These are phyloP conservation scores for Musa itinerans DNA, from an alignment of 176 grass and related monocot species.

Conservation along the genomic window DNA sequence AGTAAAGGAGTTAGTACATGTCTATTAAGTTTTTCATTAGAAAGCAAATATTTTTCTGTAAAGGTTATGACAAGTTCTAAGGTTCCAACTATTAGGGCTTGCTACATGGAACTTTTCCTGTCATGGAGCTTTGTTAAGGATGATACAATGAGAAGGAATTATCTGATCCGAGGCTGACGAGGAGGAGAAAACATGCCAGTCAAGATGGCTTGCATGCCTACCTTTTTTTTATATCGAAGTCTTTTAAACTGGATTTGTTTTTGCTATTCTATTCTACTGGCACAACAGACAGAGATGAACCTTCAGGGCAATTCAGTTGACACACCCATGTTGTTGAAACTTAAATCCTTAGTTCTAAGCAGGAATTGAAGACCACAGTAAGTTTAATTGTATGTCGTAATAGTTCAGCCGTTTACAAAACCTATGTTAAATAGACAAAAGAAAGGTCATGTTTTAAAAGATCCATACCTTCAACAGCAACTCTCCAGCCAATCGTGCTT, in stretches of 20 bases:
- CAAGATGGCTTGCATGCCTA: no score
- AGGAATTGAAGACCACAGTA: neutral
- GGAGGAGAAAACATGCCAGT: no score
- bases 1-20: neutral
- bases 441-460: neutral
- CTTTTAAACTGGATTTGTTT: no score
- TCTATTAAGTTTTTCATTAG: neutral
- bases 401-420: neutral
- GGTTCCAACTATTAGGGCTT: neutral
- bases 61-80: neutral
- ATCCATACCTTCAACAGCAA: slow-evolving; percentile 41
- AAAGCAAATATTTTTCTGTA: neutral
- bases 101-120: neutral
- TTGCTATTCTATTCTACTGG: no score
- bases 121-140: neutral
- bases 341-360: neutral
- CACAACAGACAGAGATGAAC: no score
- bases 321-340: neutral
- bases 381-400: neutral
- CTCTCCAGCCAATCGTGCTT: slow-evolving; percentile 59
- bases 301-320: no score
- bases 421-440: neutral
- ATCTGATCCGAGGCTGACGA: no score
- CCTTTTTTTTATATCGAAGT: no score
- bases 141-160: neutral